Percentiles rank a stretch among this genome's conserved stretches.
phyloP scores from a whole-genome alignment of 768 basidiomycete genomes.

The Suillus fuscotomentosus region DNA sequence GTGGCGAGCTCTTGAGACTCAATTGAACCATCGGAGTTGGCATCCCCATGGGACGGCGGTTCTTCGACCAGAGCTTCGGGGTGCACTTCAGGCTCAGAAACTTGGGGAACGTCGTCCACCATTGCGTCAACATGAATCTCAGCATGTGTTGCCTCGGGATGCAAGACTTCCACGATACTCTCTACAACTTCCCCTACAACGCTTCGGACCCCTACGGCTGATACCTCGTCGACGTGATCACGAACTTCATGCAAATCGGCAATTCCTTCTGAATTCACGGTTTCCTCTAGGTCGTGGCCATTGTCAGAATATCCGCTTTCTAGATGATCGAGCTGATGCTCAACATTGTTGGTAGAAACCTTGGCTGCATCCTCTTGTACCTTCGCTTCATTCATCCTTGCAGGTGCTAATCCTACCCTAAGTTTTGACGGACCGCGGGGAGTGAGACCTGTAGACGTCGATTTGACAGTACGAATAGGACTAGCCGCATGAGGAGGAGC shows the following conservation, averaged over 20 bases:
- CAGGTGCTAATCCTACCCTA: conserved; percentile 24
- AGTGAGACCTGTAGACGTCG: conserved; percentile 26
- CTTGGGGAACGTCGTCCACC: not conserved
- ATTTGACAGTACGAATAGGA: conserved; percentile 27
- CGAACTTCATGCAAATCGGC: conserved; percentile 18
- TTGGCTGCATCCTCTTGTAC: conserved; percentile 17
- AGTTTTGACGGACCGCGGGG: conserved; percentile 30
- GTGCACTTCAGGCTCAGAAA: conserved; percentile 3
- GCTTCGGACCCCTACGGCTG: not conserved
- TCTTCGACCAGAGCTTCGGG: conserved; percentile 11
- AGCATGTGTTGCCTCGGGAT: conserved; percentile 5
- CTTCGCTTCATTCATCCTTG: conserved; percentile 23
- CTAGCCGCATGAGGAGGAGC: conserved; percentile 20
- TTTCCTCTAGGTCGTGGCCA: conserved; percentile 20
- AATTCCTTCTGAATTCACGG: conserved; percentile 12
- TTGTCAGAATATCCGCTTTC: conserved; percentile 24
- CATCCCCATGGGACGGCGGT: conserved; percentile 1
- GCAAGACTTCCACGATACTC: conserved; percentile 5
- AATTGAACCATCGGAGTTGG: not conserved
- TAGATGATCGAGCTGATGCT: conserved; percentile 17
- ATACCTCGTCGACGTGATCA: conserved; percentile 14
- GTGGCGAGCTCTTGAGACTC: conserved; percentile 11
- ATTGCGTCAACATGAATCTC: not conserved
- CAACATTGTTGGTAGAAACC: conserved; percentile 23
- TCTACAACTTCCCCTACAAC: conserved; percentile 12